A percentile compares a stretch with the other conserved stretches of the same genome.
These are phyloP conservation scores for Kwoniella sp. DNA, from an alignment of 768 basidiomycete species.

Conservation along the genomic window DNA sequence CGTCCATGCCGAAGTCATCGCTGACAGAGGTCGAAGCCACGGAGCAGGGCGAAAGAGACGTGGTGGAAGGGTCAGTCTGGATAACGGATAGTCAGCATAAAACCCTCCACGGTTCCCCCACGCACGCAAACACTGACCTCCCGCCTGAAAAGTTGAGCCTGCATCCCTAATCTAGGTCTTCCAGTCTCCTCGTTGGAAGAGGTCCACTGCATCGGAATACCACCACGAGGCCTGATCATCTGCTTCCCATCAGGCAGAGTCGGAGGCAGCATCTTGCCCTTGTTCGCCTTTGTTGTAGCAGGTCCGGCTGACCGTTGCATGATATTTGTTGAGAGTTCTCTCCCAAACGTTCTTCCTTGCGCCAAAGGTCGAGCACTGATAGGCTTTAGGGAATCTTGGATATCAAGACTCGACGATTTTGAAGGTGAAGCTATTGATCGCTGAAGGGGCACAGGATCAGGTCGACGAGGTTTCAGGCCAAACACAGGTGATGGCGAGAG, in stretches of 20 bases:
- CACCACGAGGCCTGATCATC: slow-evolving; percentile 19
- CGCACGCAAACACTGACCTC: slow-evolving; percentile 37
- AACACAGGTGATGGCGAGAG: slow-evolving; percentile 37
- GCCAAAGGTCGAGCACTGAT: slow-evolving; percentile 18
- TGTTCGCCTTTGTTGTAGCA: slow-evolving; percentile 22
- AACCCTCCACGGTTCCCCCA: neutral
- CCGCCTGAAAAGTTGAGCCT: slow-evolving; percentile 32
- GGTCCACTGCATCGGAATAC: slow-evolving; percentile 47
- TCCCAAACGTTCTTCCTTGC: slow-evolving; percentile 35
- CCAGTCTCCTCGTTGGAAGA: slow-evolving; percentile 42
- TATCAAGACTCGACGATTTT: slow-evolving; percentile 5
- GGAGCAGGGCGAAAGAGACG: slow-evolving; percentile 19
- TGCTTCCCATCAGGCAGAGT: slow-evolving; percentile 33
- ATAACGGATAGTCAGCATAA: neutral
- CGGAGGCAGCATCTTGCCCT: slow-evolving; percentile 51
- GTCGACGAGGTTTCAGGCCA: slow-evolving; percentile 36
- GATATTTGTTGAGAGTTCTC: slow-evolving; percentile 38
- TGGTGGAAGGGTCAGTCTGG: slow-evolving; percentile 40
- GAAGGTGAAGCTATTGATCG: slow-evolving; percentile 18
- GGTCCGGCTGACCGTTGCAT: slow-evolving; percentile 27
- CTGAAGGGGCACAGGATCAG: slow-evolving; percentile 48
- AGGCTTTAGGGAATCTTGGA: slow-evolving; percentile 13
- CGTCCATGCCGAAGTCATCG: slow-evolving; percentile 41
- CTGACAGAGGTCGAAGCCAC: slow-evolving; percentile 23
- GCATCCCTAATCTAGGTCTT: slow-evolving; percentile 32